Evolutionary conservation across 75 land plant species (phyloP).

Genomic region (Azolla pinnata): DNA sequence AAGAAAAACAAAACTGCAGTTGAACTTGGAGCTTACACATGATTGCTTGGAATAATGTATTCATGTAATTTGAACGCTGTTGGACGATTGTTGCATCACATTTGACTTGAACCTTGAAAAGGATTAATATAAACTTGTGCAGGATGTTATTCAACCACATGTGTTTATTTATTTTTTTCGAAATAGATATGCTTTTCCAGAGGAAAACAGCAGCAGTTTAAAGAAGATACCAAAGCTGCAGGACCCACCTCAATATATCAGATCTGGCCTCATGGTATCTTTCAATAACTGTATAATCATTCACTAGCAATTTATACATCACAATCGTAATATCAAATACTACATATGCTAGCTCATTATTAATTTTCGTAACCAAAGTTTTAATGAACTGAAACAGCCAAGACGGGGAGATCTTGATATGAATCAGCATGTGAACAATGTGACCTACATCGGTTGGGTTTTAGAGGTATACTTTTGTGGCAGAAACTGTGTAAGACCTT

Average conservation of each 20-base stretch:
- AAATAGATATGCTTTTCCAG: conserved; percentile 54
- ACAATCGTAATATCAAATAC: too few species aligned
- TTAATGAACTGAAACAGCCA: conserved; percentile 19
- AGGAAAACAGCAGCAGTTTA: conserved; percentile 43
- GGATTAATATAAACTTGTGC: background rate
- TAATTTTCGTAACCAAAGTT: too few species aligned
- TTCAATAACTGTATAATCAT: too few species aligned
- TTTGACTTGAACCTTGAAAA: background rate
- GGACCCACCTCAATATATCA: conserved; percentile 49
- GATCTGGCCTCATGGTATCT: conserved; percentile 47
- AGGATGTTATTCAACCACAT: background rate
- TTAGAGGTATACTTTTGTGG: conserved; percentile 20
- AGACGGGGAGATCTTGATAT: conserved; percentile 33
- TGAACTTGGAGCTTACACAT: too few species aligned
- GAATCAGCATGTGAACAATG: conserved; percentile 47
- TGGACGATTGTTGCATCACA: background rate
- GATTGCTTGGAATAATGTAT: too few species aligned
- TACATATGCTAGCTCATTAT: too few species aligned
- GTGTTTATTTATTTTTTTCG: too few species aligned
- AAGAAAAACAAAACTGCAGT: too few species aligned
- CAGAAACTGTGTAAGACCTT: background rate
- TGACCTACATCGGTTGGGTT: conserved; percentile 41
- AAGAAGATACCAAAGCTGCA: conserved; percentile 47
- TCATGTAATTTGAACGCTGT: too few species aligned
- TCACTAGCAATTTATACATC: too few species aligned